phyloP scores from a whole-genome alignment of 225 moss, liverwort and hornwort species.

The Antitrichia curtipendula region DNA sequence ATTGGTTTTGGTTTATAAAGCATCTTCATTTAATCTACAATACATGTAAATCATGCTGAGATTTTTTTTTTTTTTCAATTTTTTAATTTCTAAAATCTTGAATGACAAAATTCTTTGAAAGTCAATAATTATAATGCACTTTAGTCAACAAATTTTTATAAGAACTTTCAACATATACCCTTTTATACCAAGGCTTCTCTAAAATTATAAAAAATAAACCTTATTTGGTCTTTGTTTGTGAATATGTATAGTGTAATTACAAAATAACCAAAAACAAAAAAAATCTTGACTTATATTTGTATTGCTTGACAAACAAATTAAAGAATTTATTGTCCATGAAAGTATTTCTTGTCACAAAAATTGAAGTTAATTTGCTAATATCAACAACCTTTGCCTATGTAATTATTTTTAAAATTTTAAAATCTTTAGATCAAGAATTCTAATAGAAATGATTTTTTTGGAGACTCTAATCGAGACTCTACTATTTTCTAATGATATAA shows the following conservation, averaged over 20 bases:
- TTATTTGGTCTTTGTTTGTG: background rate
- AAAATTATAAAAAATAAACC: background rate
- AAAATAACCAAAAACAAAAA: no score
- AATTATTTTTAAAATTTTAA: no score
- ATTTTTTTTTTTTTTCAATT: background rate
- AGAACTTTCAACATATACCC: background rate
- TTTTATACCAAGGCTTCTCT: background rate
- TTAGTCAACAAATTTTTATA: rapidly evolving
- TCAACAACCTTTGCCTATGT: no score
- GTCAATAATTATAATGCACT: background rate
- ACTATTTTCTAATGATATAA: background rate
- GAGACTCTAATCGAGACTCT: no score
- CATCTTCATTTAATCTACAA: background rate
- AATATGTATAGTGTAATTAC: no score
- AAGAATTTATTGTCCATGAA: no score
- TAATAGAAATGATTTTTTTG: no score
- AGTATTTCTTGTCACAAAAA: no score
- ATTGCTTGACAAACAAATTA: no score
- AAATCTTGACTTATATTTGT: no score
- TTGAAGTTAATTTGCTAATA: no score
- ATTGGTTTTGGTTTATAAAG: background rate
- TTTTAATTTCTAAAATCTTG: background rate
- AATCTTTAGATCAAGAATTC: no score
- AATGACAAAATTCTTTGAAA: background rate
- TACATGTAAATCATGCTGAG: background rate